These are phyloP conservation scores for Trypanosoma avium DNA, from an alignment of 208 protist genomes.

Conservation along the genomic window DNA sequence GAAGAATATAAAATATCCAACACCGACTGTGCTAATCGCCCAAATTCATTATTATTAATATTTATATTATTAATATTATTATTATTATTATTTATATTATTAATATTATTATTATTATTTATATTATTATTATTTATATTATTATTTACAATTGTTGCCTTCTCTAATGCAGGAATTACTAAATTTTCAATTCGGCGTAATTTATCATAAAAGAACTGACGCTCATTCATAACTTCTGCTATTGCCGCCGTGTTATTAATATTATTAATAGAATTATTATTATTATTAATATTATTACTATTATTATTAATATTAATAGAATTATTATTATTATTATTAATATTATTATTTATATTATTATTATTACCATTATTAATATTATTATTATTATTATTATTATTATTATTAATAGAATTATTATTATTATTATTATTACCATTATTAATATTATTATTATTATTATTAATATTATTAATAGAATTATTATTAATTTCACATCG, in stretches of 20 bases:
- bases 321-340: not conserved
- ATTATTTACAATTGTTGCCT: too few species aligned
- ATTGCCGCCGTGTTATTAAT: not conserved
- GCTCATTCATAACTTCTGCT: slow-evolving; percentile 30
- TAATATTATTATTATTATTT: too few species aligned
- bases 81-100: too few species aligned
- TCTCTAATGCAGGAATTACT: slow-evolving; percentile 30
- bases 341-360: not conserved
- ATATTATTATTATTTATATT: too few species aligned
- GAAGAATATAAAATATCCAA: too few species aligned
- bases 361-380: not conserved
- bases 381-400: not conserved
- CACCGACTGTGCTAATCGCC: too few species aligned
- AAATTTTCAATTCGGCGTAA: slow-evolving; percentile 69
- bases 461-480: not conserved
- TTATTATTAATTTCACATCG: not conserved
- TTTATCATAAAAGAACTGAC: slow-evolving; percentile 87
- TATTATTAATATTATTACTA: not conserved
- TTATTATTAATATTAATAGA: not conserved
- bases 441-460: not conserved
- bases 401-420: not conserved
- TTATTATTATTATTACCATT: not conserved
- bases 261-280: not conserved
- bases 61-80: too few species aligned
- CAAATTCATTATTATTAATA: too few species aligned